A percentile compares a stretch with the other conserved stretches of the same genome.
Conservation (phyloP, 1,284 basidiomycete species). For the Mycena sp. region DNA sequence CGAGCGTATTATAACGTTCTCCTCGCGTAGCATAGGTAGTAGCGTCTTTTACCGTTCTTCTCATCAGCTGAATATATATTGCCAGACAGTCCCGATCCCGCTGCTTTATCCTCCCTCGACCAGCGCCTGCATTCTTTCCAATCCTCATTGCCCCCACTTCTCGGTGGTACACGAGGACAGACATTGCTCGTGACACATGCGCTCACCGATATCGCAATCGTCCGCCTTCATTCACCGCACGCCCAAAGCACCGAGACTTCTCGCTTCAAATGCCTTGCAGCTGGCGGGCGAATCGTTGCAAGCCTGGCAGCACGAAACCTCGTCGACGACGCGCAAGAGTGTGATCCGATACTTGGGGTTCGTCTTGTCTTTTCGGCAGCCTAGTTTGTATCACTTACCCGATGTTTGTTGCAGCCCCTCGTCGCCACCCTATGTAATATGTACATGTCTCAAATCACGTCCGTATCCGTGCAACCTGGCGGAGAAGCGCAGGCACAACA, state of each 20-base stretch:
- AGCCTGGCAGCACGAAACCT: not conserved
- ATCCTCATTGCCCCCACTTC: slow-evolving; percentile 32
- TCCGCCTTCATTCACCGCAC: slow-evolving; percentile 47
- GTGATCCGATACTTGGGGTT: slow-evolving; percentile 7
- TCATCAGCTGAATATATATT: not conserved
- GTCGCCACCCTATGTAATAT: slow-evolving; percentile 3
- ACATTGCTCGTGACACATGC: slow-evolving; percentile 42
- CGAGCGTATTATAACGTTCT: slow-evolving; percentile 40
- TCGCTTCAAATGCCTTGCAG: slow-evolving; percentile 26
- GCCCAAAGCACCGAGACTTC: slow-evolving; percentile 18
- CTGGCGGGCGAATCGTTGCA: slow-evolving; percentile 24
- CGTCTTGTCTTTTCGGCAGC: not conserved
- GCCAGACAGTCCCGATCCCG: not conserved
- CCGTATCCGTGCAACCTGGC: not conserved
- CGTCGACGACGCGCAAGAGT: not conserved
- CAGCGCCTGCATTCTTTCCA: slow-evolving; percentile 41
- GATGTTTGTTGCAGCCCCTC: not conserved
- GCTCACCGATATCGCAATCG: slow-evolving; percentile 43
- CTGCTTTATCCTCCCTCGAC: slow-evolving; percentile 37
- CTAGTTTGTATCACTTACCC: not conserved
- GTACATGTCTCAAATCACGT: slow-evolving; percentile 4
- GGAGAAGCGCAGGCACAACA: not conserved
- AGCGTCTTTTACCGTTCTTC: slow-evolving; percentile 13
- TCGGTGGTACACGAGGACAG: slow-evolving; percentile 20
- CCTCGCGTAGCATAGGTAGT: not conserved